Base-by-base conservation (phyloP, 169 alveolate genomes). In the Cryptosporidium tyzzeri region DNA sequence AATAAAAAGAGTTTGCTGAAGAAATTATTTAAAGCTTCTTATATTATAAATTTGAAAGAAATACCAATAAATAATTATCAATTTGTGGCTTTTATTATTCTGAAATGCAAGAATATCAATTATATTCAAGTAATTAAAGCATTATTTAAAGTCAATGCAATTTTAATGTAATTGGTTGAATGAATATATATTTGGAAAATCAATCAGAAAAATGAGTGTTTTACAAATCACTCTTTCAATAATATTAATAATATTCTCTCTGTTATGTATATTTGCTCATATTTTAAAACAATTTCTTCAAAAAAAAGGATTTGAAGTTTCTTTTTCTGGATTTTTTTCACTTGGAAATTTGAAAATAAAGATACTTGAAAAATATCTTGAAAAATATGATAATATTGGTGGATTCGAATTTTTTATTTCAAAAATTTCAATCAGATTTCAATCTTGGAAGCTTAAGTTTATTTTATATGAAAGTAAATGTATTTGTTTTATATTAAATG, bases 281-380 rank as follows among this genome's bases (percentile, higher is more conserved):
- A 18, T 53, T 8, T 5, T 59, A 0, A 73, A 73, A 14, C 55
- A 29, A 12, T 29, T 12, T 31, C 70, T 73, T 21, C 50, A 73
- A 33, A 73, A 58, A 73, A 73, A 37, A 53, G 86, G 86, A 16
- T 33, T 73, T 23, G 51, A 73, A 31, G 58, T 73, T 21, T 35
- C 70, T 14, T 73, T 73, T 58, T 73, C 86, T 12, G 70, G 86
- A 26, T 41, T 55, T 8, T 58, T 73, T 26, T 53, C 86, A 18
- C 39, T 58, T 37, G 35, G 68, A 29, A 53, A 73, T 37, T 41
- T 73, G 8, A 59, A 59, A 73, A 55, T 73, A 4, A 73, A 37
- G 62, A n/a, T 73, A 18, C 44, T n/a, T 39, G 44, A 53, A 26
- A 51, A 51, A 55, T 73, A 16, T 29, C 68, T 73, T 23, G 44